Base-by-base conservation (phyloP, 1,284 basidiomycete genomes). In the Limonomyces culmigenus region DNA sequence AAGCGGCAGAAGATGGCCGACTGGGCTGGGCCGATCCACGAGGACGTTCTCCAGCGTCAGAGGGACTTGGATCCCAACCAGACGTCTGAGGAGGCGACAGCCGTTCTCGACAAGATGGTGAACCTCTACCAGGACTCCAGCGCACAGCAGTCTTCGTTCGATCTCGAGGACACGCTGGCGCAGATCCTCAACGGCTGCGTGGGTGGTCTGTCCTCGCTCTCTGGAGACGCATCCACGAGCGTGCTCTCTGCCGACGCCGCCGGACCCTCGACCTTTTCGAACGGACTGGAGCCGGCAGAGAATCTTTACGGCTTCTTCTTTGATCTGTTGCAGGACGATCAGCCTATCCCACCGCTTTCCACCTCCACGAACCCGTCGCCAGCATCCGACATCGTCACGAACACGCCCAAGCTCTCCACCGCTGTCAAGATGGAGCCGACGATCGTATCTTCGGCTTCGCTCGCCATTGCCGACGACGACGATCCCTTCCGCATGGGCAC, bases 281-380 rank as follows among this genome's bases (percentile, higher is more conserved):
- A 48, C 37, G 51, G n/a, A n/a, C n/a, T n/a, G n/a, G n/a, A n/a
- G n/a, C n/a, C n/a, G n/a, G n/a, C n/a, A n/a, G n/a, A n/a, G n/a
- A n/a, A n/a, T n/a, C n/a, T n/a, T n/a, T n/a, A n/a, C n/a, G n/a
- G n/a, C n/a, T n/a, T n/a, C n/a, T n/a, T n/a, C n/a, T n/a, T n/a
- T n/a, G n/a, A n/a, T n/a, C n/a, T n/a, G n/a, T 48, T 58, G 11
- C 72, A 74, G 40, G 75, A 78, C 31, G 58, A 54, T 36, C 42
- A 47, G 19, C 47, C 49, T 16, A 59, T 63, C 4, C 83, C 79
- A 4, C 79, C 79, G 5, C 61, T 61, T 25, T 67, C 71, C 16
- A 75, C 77, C 11, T 80, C 80, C 40, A 69, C 79, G 11, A 78
- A 79, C 45, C 72, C 67, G 13, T 81, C 78, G 51, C 80, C 80